phyloP scores from a whole-genome alignment of 371 early-diverging fungal species.

The Mucor saturninus region DNA sequence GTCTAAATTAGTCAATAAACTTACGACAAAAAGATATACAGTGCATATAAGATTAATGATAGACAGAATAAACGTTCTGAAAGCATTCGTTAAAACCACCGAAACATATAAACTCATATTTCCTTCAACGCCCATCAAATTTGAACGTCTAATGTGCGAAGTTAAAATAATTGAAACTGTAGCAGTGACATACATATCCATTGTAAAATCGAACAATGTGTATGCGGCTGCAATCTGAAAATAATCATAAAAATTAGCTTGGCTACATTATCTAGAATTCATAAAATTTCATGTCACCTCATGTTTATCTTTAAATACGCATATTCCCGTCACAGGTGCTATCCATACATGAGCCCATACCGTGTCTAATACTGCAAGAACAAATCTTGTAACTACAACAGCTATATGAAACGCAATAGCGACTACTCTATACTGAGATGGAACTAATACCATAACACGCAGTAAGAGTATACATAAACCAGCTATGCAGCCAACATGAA shows the following conservation, averaged over 20 bases:
- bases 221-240: neutral
- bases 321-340: neutral
- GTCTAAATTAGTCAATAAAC: neutral
- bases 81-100: neutral
- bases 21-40: neutral
- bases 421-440: neutral
- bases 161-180: neutral
- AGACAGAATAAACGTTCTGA: neutral
- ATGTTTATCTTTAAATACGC: conserved; percentile 8
- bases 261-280: neutral
- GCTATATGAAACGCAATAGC: conserved; percentile 2
- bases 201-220: conserved; percentile 2
- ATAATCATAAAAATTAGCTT: neutral
- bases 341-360: neutral
- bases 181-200: neutral
- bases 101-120: neutral
- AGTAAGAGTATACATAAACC: conserved; percentile 5
- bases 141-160: neutral
- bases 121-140: neutral
- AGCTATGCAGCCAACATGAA: conserved; percentile 10
- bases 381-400: neutral
- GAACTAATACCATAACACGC: conserved; percentile 2
- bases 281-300: neutral
- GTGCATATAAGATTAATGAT: neutral
- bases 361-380: neutral